phyloP scores from a whole-genome alignment of 2,329 filamentous ascomycete species.

The Ophiostoma sp. region DNA sequence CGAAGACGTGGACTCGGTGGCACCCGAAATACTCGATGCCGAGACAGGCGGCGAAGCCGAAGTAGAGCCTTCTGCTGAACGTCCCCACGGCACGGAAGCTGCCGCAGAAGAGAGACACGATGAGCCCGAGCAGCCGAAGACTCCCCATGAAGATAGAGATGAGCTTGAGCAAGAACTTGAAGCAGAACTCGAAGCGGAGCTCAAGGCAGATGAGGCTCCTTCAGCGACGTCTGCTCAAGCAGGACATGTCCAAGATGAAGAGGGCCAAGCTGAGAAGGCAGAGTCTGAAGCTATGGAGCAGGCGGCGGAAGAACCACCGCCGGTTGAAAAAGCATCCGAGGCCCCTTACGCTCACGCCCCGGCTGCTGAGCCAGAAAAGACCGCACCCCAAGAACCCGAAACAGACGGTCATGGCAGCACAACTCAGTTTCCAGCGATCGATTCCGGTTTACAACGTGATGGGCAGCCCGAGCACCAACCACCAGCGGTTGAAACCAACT shows the following conservation, averaged over 20 bases:
- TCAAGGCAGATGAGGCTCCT: neutral
- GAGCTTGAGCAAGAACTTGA: neutral
- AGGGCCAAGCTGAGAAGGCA: neutral
- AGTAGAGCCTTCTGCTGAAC: conserved; percentile 12
- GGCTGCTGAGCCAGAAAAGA: too few species aligned
- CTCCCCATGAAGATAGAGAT: neutral
- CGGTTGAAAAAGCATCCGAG: too few species aligned
- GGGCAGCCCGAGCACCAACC: neutral
- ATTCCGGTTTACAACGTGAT: neutral
- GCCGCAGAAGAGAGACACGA: neutral
- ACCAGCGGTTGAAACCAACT: neutral
- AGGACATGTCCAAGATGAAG: neutral
- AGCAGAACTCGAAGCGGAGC: conserved; percentile 7
- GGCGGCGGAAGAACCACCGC: neutral
- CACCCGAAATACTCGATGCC: neutral
- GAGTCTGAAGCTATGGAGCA: neutral
- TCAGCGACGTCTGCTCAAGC: neutral
- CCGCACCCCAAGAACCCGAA: too few species aligned
- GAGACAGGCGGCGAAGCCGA: conserved; percentile 14
- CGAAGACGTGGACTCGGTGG: neutral
- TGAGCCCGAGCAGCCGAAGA: neutral
- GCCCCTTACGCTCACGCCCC: too few species aligned
- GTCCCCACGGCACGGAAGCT: conserved; percentile 8
- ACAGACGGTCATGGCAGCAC: too few species aligned
- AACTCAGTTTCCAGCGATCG: too few species aligned